A percentile compares a stretch with the other conserved stretches of the same genome.
Conservation (phyloP, 495 filamentous ascomycete species). For the Trichoderma erinaceum region DNA sequence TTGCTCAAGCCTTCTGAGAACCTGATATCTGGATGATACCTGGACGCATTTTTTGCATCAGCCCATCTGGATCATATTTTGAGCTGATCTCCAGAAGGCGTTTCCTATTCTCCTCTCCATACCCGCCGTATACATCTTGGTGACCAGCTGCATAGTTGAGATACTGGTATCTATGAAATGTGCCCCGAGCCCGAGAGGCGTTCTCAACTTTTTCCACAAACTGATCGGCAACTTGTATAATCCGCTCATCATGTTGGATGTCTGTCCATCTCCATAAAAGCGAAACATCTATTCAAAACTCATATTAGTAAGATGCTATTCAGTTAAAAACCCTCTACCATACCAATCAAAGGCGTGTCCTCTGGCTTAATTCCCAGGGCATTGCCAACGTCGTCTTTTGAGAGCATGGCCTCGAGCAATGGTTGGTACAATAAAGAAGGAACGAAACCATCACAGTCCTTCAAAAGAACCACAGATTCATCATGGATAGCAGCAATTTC, state of each 20-base stretch:
- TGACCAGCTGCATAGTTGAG: neutral
- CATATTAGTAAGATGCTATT: neutral
- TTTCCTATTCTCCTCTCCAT: slow-evolving; percentile 1
- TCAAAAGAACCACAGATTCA: neutral
- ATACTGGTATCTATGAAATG: slow-evolving; percentile 1
- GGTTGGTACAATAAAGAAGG: neutral
- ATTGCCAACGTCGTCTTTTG: neutral
- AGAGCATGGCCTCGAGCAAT: neutral
- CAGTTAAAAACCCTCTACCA: neutral
- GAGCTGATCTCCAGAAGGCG: neutral
- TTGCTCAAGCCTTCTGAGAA: neutral
- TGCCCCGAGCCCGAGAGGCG: neutral
- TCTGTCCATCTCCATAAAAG: neutral
- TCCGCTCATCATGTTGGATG: neutral
- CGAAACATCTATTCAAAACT: neutral
- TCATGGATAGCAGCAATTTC: slow-evolving; percentile 1
- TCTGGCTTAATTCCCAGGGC: slow-evolving; percentile 4
- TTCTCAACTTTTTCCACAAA: slow-evolving; percentile 1
- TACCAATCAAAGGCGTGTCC: neutral
- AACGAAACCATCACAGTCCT: neutral
- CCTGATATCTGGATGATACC: neutral
- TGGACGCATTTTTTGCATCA: neutral
- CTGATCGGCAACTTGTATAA: neutral
- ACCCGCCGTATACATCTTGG: neutral
- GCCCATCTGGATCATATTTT: neutral